Evolutionary conservation across 2,329 filamentous ascomycete species (phyloP).

Genomic region (Metarhizium anisopliae): DNA sequence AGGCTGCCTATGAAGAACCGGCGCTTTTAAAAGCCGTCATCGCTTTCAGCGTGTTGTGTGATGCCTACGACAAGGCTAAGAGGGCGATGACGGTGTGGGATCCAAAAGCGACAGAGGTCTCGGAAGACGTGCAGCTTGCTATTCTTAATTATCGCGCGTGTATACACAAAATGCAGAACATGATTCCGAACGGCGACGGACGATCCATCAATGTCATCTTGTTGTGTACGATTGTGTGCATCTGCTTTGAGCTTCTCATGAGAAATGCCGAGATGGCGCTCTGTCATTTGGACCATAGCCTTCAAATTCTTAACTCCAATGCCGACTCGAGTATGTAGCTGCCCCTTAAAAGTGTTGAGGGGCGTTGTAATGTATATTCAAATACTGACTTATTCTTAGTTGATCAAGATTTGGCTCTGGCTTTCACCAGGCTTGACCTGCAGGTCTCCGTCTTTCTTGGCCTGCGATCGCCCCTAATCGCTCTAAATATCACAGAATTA

Average conservation of each 20-base stretch:
- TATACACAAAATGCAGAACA: slow-evolving; percentile 5
- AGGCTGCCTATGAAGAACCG: slow-evolving; percentile 8
- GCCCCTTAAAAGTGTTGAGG: neutral
- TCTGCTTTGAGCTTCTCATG: slow-evolving; percentile 11
- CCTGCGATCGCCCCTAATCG: slow-evolving; percentile 1
- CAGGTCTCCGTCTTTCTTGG: slow-evolving; percentile 9
- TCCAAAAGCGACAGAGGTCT: neutral
- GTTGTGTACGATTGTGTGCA: slow-evolving; percentile 9
- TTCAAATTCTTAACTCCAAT: slow-evolving; percentile 7
- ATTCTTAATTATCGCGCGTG: slow-evolving; percentile 7
- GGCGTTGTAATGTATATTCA: neutral
- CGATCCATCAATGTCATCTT: slow-evolving; percentile 7
- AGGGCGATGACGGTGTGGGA: neutral
- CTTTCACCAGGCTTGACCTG: slow-evolving; percentile 8
- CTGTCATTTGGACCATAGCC: slow-evolving; percentile 8
- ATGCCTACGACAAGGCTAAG: neutral
- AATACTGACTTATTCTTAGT: slow-evolving; percentile 2
- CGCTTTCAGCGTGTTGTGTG: slow-evolving; percentile 8
- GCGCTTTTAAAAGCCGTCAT: slow-evolving; percentile 8
- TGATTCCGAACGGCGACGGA: slow-evolving; percentile 3
- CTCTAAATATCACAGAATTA: neutral
- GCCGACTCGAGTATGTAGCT: slow-evolving; percentile 1
- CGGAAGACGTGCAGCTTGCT: slow-evolving; percentile 5
- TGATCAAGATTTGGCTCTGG: slow-evolving; percentile 7
- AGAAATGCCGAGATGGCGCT: slow-evolving; percentile 4